Evolutionary conservation across 768 basidiomycete genomes (phyloP), one percentile per base, ranked within the genome.

Genomic region (Suillus ampliporus): DNA sequence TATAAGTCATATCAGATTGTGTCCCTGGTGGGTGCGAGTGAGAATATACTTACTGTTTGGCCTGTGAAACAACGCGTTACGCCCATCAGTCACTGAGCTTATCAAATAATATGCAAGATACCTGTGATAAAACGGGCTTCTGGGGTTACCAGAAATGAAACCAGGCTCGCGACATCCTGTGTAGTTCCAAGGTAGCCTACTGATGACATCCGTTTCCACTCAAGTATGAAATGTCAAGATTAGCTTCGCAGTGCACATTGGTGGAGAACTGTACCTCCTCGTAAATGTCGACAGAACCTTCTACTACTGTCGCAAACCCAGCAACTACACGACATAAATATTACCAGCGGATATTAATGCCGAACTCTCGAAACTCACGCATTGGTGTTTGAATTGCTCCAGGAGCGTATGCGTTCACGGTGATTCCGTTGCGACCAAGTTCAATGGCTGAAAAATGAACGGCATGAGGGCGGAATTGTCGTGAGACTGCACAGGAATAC

Each of bases 51-150:
- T 70, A 73, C 74, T 63, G 72, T 70, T 57, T 74, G 72, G 48
- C 72, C 72, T 74, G 48, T 50, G 3, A 44, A 56, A 5, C 23
- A 40, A 28, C 26, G 26, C 6, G 2, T 11, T 23, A 11, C 19
- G 11, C 5, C 40, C 4, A 13, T 14, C 44, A 31, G 47, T 41
- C 62, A 48, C 15, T 37, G 50, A 59, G 14, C 10, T 26, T 15
- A 17, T 23, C n/a, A 46, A 21, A 40, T 11, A 35, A n/a, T 47
- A 4, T 15, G 19, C 28, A 6, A 57, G 63, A 15, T 63, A 74
- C 79, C 78, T 51, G 77, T 79, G 61, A 81, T 48, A 28, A 69
- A 75, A 62, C 67, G 67, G 14, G 79, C 72, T 21, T 76, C 74
- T 4, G 73, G 69, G 2, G 75, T 76, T 1, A 62, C 76, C 21